Evolutionary conservation across 371 early-diverging fungal genomes (phyloP).

Genomic region (Rhizomucor pusillus): DNA sequence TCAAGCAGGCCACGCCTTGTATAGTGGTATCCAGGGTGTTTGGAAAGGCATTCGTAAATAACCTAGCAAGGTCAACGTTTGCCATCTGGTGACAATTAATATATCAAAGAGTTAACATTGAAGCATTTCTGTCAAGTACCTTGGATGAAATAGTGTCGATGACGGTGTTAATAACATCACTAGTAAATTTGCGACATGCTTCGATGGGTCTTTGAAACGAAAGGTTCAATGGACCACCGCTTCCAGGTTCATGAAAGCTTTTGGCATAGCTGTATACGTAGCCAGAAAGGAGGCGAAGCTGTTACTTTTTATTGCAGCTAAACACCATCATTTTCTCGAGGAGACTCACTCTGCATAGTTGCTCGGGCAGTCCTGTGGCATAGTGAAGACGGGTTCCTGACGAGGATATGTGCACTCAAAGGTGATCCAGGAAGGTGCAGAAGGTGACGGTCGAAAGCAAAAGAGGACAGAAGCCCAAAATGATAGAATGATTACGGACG

Average conservation of each 20-base stretch:
- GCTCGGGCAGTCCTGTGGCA: neutral
- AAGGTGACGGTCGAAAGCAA: neutral
- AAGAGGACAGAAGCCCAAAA: neutral
- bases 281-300: neutral
- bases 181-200: conserved; percentile 41
- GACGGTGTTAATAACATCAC: conserved; percentile 34
- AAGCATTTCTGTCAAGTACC: conserved; percentile 12
- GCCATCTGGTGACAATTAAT: conserved; percentile 20
- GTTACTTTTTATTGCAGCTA: too few species aligned
- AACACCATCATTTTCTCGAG: too few species aligned
- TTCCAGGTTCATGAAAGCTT: conserved; percentile 35
- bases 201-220: conserved; percentile 45
- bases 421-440: too few species aligned
- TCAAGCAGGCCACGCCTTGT: conserved; percentile 22
- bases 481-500: neutral
- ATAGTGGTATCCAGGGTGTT: conserved; percentile 68
- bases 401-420: neutral
- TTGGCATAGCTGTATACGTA: conserved; percentile 7
- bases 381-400: neutral
- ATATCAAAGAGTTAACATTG: neutral
- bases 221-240: conserved; percentile 32
- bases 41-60: conserved; percentile 55
- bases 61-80: conserved; percentile 45
- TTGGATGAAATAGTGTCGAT: conserved; percentile 36
- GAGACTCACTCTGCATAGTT: neutral